These are phyloP conservation scores for Elasticomyces elasticus DNA, from an alignment of 495 filamentous ascomycete genomes.

Conservation along the genomic window DNA sequence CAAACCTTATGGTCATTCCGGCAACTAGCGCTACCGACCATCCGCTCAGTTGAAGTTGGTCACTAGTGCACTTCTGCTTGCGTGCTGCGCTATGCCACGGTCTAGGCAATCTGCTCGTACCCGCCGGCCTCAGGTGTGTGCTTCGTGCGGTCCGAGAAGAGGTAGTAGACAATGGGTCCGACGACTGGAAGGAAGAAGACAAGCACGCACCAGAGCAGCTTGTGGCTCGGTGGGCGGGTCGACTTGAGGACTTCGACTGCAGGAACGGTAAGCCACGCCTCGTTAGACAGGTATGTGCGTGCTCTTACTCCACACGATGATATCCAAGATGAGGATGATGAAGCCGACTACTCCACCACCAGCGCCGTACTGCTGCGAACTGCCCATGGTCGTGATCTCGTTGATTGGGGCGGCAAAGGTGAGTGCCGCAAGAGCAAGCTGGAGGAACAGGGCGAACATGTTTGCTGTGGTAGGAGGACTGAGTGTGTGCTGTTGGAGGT, in stretches of 20 bases:
- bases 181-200: slow-evolving; percentile 44
- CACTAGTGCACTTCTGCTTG: too few relatives aligned
- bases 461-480: neutral
- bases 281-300: neutral
- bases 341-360: slow-evolving; percentile 42
- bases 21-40: too few relatives aligned
- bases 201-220: slow-evolving; percentile 42
- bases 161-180: slow-evolving; percentile 41
- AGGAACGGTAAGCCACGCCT: neutral
- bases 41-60: too few relatives aligned
- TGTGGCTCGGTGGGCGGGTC: slow-evolving; percentile 36
- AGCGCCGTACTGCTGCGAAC: slow-evolving; percentile 35
- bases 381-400: neutral
- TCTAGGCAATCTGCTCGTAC: slow-evolving; percentile 39
- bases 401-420: slow-evolving; percentile 34
- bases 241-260: slow-evolving; percentile 46
- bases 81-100: too few relatives aligned
- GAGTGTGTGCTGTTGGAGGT: too few relatives aligned
- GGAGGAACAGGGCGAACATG: slow-evolving; percentile 27
- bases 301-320: slow-evolving; percentile 40
- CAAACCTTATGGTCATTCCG: too few relatives aligned
- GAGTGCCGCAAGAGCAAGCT: slow-evolving; percentile 35
- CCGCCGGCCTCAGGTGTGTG: slow-evolving; percentile 31
- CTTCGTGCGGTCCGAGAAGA: slow-evolving; percentile 43
- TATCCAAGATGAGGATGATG: slow-evolving; percentile 41